These are phyloP conservation scores for Sporothrix luriei DNA, from an alignment of 2,329 filamentous ascomycete species.

Conservation along the genomic window DNA sequence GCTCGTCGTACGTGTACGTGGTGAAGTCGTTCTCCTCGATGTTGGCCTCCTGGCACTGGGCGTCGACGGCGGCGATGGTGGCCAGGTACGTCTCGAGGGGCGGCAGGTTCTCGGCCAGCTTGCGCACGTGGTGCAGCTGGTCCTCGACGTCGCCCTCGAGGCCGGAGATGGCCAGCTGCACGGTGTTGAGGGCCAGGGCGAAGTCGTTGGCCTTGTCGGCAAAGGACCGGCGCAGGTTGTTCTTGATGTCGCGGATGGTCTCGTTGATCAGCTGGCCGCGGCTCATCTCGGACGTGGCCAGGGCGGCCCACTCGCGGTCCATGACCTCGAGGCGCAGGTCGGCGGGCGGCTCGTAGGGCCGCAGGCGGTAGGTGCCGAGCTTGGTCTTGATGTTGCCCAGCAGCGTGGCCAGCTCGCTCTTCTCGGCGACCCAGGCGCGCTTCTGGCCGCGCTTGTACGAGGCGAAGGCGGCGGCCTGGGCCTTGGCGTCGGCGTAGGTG, in stretches of 20 bases:
- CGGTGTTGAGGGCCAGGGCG: slow-evolving; percentile 88
- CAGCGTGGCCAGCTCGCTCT: slow-evolving; percentile 89
- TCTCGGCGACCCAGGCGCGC: slow-evolving; percentile 94
- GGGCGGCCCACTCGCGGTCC: slow-evolving; percentile 76
- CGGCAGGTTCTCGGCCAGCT: slow-evolving; percentile 79
- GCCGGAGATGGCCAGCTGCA: slow-evolving; percentile 93
- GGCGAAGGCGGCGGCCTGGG: slow-evolving; percentile 78
- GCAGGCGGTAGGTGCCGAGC: slow-evolving; percentile 87
- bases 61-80: slow-evolving; percentile 81
- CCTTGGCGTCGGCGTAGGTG: slow-evolving; percentile 89
- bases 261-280: slow-evolving; percentile 95
- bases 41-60: slow-evolving; percentile 91
- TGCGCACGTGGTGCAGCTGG: slow-evolving; percentile 83
- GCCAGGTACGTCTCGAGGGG: slow-evolving; percentile 90
- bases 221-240: slow-evolving; percentile 86
- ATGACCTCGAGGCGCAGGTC: slow-evolving; percentile 81
- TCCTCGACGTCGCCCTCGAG: slow-evolving; percentile 96
- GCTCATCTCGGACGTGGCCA: slow-evolving; percentile 83
- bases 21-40: slow-evolving; percentile 99
- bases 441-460: slow-evolving; percentile 91
- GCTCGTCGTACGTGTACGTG: slow-evolving; percentile 97
- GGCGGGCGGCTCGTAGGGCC: slow-evolving; percentile 85
- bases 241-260: slow-evolving; percentile 98
- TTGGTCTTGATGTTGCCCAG: slow-evolving; percentile 99
- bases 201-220: slow-evolving; percentile 99